Base-by-base conservation (phyloP, 1,284 basidiomycete genomes). In the Puccinia sorghi region DNA sequence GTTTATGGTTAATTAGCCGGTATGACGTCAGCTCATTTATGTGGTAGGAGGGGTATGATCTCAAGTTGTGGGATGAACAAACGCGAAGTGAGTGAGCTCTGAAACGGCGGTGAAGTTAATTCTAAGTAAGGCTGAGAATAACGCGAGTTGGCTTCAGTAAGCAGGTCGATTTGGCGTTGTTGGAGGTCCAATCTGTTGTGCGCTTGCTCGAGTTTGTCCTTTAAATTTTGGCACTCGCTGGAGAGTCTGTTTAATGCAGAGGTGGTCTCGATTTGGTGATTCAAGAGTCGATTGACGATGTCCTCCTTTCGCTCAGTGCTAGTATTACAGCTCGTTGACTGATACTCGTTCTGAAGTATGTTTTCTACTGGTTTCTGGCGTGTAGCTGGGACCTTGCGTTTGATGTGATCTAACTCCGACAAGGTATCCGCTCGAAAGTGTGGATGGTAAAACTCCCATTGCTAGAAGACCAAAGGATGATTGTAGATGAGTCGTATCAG, bases 371-470 rank as follows among this genome's bases (percentile, higher is more conserved):
- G 41, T 39, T 59, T 46, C 25, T 71, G 89, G 74, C 89, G 88
- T 13, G 89, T 88, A 54, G 64, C 83, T 5, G 93, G 93, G 17
- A 92, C 91, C 86, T 96, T 96, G 81, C 94, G 91, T 86, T 94
- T 94, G 86, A 77, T 70, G 54, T 41, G 43, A 66, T 69, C 72
- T n/a, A 77, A 32, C 37, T 71, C 56, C 17, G 80, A 61, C 7
- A 72, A 17, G 9, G 64, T 71, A 84, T 94, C 92, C 9, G 93
- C 90, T 82, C 92, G 91, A 85, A 99, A 98, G 83, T 94, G 91
- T 6, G 94, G 93, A 85, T 98, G 95, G 72, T 92, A 90, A 85
- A 99, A 99, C 41, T 94, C 96, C 95, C 96, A 99, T 80, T 90
- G 90, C 89, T 93, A 85, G 25, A 32, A 64, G 59, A 61, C 67